phyloP scores from a whole-genome alignment of 257 asterid genomes.

The Gentiana dahurica region DNA sequence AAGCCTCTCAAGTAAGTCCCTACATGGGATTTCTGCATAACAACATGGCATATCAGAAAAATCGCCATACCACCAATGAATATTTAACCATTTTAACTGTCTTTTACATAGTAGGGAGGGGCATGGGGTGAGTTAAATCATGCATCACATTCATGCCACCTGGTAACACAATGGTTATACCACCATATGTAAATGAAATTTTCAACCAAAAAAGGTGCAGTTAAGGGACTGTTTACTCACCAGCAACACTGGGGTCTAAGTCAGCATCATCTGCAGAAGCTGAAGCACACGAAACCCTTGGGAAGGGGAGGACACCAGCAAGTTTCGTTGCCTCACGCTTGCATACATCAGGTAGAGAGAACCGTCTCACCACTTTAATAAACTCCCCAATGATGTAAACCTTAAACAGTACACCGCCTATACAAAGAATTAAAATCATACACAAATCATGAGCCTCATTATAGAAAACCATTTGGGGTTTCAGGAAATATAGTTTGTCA shows the following conservation, averaged over 20 bases:
- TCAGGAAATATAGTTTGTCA: not conserved
- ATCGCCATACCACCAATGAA: too few relatives aligned
- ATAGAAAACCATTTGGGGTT: not conserved
- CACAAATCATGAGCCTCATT: not conserved
- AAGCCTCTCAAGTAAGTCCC: conserved; percentile 74
- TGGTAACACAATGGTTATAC: too few relatives aligned
- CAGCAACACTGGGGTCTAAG: conserved; percentile 70
- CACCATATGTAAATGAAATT: not conserved
- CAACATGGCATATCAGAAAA: not conserved
- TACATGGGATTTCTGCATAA: conserved; percentile 76
- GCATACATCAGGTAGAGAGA: conserved; percentile 77
- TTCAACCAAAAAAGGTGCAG: not conserved
- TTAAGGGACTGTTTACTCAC: conserved; percentile 26
- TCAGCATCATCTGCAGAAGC: conserved; percentile 74
- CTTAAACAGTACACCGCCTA: conserved; percentile 81
- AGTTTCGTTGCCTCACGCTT: conserved; percentile 46
- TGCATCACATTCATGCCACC: not conserved
- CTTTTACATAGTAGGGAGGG: too few relatives aligned
- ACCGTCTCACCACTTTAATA: conserved; percentile 72
- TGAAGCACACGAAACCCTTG: conserved; percentile 84
- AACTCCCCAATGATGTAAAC: conserved; percentile 73
- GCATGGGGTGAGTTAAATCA: not conserved
- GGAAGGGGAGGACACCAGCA: conserved; percentile 58
- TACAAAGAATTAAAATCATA: not conserved
- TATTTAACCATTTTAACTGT: too few relatives aligned